Conservation (phyloP, 805 yeast genomes). For the Dipodascopsis uninucleata region DNA sequence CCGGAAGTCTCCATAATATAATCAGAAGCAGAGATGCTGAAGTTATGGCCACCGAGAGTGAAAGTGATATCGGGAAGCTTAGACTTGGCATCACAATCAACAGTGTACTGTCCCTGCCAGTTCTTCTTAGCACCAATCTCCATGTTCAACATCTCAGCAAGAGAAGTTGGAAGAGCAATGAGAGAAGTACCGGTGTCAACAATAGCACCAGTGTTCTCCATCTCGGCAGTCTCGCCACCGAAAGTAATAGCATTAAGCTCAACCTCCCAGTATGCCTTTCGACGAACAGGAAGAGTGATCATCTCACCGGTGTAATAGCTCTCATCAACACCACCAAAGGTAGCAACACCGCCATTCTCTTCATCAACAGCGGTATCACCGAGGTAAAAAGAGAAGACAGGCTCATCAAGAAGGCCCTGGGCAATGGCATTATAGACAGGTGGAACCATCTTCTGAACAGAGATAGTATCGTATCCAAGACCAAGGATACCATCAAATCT, state of each 20-base stretch:
- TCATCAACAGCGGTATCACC: constrained; percentile 65
- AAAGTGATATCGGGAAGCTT: constrained; percentile 87
- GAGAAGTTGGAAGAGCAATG: constrained; percentile 88
- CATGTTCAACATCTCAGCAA: constrained; percentile 91
- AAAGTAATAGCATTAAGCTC: constrained; percentile 83
- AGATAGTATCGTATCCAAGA: constrained; percentile 85
- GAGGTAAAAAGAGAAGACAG: constrained; percentile 84
- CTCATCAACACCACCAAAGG: constrained; percentile 91
- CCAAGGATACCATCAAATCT: constrained; percentile 98
- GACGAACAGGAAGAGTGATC: constrained; percentile 95
- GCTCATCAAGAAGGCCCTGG: constrained; percentile 75
- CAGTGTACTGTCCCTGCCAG: constrained; percentile 95
- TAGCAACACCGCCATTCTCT: constrained; percentile 79
- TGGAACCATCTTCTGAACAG: constrained; percentile 86
- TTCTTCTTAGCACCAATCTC: constrained; percentile 96
- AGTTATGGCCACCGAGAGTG: constrained; percentile 84
- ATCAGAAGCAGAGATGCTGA: constrained; percentile 83
- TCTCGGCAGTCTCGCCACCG: constrained; percentile 86
- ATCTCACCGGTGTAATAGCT: constrained; percentile 74
- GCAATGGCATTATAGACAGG: constrained; percentile 88
- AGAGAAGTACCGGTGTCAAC: constrained; percentile 98
- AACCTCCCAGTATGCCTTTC: constrained; percentile 99
- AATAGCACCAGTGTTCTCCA: constrained; percentile 87
- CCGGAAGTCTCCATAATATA: constrained; percentile 94
- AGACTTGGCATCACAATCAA: constrained; percentile 85